Percentiles rank a stretch among this genome's conserved stretches.
These are phyloP conservation scores for Dryas octopetala DNA, from an alignment of 306 rosid genomes.

Conservation along the genomic window DNA sequence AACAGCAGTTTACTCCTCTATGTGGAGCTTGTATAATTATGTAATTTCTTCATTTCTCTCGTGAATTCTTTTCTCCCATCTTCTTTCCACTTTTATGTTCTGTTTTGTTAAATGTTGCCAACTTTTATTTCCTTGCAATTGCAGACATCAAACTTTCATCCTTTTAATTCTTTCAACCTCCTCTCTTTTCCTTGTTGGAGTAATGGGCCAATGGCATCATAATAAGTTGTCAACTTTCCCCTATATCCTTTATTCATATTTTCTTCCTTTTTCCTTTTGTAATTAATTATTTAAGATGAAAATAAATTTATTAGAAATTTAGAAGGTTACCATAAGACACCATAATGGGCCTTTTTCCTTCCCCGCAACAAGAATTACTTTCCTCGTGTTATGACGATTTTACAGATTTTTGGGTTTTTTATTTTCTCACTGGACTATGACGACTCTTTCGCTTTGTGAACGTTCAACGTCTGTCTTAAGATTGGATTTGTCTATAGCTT, in stretches of 20 bases:
- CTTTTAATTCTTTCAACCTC: constrained; percentile 17
- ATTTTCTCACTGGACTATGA: no score
- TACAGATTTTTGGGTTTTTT: no score
- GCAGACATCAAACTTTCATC: constrained; percentile 21
- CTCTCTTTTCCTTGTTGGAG: constrained; percentile 14
- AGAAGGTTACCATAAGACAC: no score
- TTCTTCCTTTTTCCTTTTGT: not conserved
- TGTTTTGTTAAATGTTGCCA: not conserved
- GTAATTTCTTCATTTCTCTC: constrained; percentile 33
- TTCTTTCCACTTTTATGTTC: constrained; percentile 16
- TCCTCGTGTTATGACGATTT: no score
- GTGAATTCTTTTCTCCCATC: constrained; percentile 11
- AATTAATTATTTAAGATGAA: not conserved
- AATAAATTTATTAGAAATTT: no score
- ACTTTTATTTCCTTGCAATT: constrained; percentile 26
- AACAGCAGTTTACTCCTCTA: constrained; percentile 12
- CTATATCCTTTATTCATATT: not conserved
- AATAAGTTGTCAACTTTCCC: not conserved
- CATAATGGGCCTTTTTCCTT: no score
- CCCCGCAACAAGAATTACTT: no score
- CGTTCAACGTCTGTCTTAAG: no score
- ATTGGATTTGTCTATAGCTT: no score
- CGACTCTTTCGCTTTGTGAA: no score
- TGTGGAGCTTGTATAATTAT: constrained; percentile 28
- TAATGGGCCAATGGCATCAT: constrained; percentile 6